These are phyloP conservation scores for Pecoramyces ruminantium DNA, from an alignment of 192 early-diverging fungal genomes.

Conservation along the genomic window DNA sequence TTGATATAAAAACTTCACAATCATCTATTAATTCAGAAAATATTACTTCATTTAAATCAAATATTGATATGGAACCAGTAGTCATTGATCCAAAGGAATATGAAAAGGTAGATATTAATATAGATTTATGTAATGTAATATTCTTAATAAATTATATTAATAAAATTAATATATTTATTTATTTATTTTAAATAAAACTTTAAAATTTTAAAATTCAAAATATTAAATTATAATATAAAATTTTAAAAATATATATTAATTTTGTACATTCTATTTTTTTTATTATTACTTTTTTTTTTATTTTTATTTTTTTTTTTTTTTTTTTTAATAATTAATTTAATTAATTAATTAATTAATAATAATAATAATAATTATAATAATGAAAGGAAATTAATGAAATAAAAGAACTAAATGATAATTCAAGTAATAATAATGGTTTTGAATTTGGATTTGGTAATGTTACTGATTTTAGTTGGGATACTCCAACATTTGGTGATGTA, in stretches of 20 bases:
- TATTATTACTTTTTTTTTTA: too few species aligned
- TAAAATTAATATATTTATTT: too few species aligned
- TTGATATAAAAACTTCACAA: neutral
- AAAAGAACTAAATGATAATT: neutral
- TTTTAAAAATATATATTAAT: too few species aligned
- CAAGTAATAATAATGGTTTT: neutral
- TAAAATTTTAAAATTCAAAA: too few species aligned
- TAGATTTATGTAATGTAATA: too few species aligned
- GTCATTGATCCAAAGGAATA: neutral
- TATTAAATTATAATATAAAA: too few species aligned
- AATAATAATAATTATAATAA: neutral
- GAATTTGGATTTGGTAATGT: neutral
- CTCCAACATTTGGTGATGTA: neutral
- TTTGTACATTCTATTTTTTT: too few species aligned
- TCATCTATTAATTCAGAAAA: neutral
- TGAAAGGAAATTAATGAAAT: neutral
- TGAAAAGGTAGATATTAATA: neutral
- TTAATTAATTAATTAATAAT: too few species aligned
- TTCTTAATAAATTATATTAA: too few species aligned
- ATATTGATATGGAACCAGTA: neutral
- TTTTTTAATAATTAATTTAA: too few species aligned
- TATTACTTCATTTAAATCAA: neutral
- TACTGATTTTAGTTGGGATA: neutral
- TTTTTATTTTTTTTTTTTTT: too few species aligned
- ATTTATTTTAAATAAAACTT: too few species aligned